Base-by-base conservation (phyloP, 1,139 yeast genomes). In the Protomyces lactucae-debilis region DNA sequence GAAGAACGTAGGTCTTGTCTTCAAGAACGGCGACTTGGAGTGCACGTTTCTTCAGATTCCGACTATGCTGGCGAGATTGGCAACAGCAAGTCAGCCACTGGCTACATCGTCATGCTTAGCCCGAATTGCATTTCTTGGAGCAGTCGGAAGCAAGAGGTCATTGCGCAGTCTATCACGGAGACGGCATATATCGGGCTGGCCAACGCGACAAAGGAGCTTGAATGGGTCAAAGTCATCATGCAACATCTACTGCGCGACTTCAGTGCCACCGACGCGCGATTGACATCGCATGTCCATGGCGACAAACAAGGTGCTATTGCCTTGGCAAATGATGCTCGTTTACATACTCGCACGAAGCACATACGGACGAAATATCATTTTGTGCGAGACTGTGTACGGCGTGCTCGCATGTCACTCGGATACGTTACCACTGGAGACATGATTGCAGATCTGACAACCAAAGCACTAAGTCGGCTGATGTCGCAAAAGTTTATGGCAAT, bases 141-240 rank as follows among this genome's bases (percentile, higher is more conserved):
- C 16, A 67, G 69, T 9, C 68, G 18, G 18, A 18, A 18, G 18
- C 18, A 18, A 18, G 63, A 64, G 65, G 61, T 52, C 71, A 70
- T 23, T 56, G 52, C 10, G 57, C 64, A 28, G 9, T 67, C 67
- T 2, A 63, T 69, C 3, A 68, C 69, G 4, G 71, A 71, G 59
- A 69, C 70, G 3, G 72, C 70, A 57, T 69, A 69, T 43, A 59
- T 66, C 45, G 69, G 69, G 6, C 60, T 67, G 3, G 60, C 69
- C 52, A 70, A 68, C 48, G 67, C 70, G 2, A 60, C 52, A 1
- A 64, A 55, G 57, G 71, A 71, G 57, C 61, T 60, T 1, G 37
- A 61, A n/a, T 69, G 72, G 71, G 16, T 66, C 10, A 10, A 8
- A 6, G 37, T 65, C 14, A 25, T 67, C 36, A 21, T 67, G 21